Percentiles rank a stretch among this genome's conserved stretches.
Evolutionary conservation across 2,329 filamentous ascomycete genomes (phyloP).

Genomic region (Trichophyton mentagrophytes): DNA sequence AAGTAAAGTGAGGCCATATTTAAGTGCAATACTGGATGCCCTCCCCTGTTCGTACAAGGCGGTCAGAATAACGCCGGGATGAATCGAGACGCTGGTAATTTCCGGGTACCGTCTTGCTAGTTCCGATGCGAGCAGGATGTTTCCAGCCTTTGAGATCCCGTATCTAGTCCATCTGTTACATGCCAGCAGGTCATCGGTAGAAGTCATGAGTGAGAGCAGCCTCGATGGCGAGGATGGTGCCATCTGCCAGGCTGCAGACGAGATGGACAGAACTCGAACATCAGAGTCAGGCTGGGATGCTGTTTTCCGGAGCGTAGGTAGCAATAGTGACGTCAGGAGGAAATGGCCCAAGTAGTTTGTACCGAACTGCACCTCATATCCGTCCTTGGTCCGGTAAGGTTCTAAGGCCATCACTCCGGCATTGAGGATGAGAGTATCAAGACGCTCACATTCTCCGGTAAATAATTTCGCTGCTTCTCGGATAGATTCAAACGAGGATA

Average conservation of each 20-base stretch:
- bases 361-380: conserved; percentile 35
- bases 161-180: conserved; percentile 36
- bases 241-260: conserved; percentile 26
- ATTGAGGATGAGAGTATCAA: conserved; percentile 37
- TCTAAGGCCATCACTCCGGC: conserved; percentile 36
- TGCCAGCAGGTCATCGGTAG: conserved; percentile 23
- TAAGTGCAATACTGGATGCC: conserved; percentile 16
- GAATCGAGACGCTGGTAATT: conserved; percentile 35
- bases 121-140: conserved; percentile 33
- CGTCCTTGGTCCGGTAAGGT: conserved; percentile 26
- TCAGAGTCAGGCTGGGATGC: conserved; percentile 17
- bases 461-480: conserved; percentile 34
- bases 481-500: conserved; percentile 40
- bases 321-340: conserved; percentile 32
- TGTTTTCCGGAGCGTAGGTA: conserved; percentile 30
- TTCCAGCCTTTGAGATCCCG: conserved; percentile 40
- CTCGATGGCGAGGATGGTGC: conserved; percentile 18
- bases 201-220: conserved; percentile 24
- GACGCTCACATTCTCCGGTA: conserved; percentile 26
- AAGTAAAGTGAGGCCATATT: conserved; percentile 15
- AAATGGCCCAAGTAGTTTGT: conserved; percentile 38
- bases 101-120: conserved; percentile 31
- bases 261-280: conserved; percentile 28
- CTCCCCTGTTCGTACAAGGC: conserved; percentile 27
- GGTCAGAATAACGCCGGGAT: conserved; percentile 37